Evolutionary conservation across 257 asterid species (phyloP).

Genomic region (Solanum corneliomulleri): DNA sequence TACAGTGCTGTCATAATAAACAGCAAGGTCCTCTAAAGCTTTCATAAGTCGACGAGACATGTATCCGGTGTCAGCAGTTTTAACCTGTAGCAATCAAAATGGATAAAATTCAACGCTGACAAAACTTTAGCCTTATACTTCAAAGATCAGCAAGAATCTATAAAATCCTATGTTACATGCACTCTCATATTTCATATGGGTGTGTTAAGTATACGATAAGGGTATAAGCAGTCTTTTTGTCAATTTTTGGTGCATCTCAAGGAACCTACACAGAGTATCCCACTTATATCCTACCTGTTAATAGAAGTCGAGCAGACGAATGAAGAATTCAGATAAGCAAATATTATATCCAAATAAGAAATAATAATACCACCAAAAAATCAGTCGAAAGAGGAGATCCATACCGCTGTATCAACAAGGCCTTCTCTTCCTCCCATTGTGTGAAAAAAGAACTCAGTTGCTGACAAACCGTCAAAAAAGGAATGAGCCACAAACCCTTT

Average conservation of each 20-base stretch:
- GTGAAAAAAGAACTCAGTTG: constrained; percentile 95
- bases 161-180: not conserved
- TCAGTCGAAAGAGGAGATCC: constrained; percentile 2
- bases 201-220: not conserved
- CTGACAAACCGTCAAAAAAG: constrained; percentile 78
- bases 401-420: constrained; percentile 97
- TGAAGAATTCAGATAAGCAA: not conserved
- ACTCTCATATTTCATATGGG: not conserved
- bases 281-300: not conserved
- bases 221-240: not conserved
- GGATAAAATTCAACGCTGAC: not conserved
- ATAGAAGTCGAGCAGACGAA: not conserved
- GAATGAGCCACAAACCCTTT: constrained; percentile 96
- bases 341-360: not conserved
- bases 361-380: not conserved
- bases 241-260: not conserved
- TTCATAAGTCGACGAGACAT: constrained; percentile 98
- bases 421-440: constrained; percentile 99
- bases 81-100: constrained; percentile 49
- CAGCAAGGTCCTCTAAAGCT: constrained; percentile 79
- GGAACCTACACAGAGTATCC: not conserved
- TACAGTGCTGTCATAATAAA: constrained; percentile 78
- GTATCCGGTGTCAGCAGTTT: constrained; percentile 98
- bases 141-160: not conserved
- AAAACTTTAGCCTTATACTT: not conserved